phyloP scores from a whole-genome alignment of 768 basidiomycete genomes.

The Phaeotremella fagi region DNA sequence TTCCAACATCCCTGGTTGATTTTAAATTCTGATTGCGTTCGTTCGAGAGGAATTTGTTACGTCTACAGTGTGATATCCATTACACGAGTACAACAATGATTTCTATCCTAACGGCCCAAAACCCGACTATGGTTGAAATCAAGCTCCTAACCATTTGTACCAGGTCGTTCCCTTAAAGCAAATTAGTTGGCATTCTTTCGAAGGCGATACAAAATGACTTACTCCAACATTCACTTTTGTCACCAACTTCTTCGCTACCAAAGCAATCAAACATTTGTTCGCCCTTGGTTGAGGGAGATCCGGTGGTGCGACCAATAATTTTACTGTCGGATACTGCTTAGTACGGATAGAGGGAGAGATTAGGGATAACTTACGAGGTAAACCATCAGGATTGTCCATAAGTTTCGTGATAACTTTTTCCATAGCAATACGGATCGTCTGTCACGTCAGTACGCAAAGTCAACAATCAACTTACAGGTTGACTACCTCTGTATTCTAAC shows the following conservation, averaged over 20 bases:
- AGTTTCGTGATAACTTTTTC: conserved; percentile 74
- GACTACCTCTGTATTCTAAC: conserved; percentile 82
- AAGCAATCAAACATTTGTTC: conserved; percentile 86
- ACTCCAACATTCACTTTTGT: conserved; percentile 53
- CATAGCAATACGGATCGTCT: conserved; percentile 33
- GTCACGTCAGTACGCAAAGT: neutral
- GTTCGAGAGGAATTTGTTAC: too few species aligned
- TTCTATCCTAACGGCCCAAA: too few species aligned
- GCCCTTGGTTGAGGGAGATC: conserved; percentile 84
- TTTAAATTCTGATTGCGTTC: too few species aligned
- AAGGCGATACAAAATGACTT: conserved; percentile 8
- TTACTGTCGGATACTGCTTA: conserved; percentile 50
- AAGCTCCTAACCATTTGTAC: conserved; percentile 36
- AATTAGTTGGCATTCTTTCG: neutral
- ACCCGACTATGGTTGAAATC: too few species aligned
- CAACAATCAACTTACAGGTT: conserved; percentile 59
- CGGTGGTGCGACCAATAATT: conserved; percentile 69
- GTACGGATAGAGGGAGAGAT: too few species aligned
- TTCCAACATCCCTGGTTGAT: too few species aligned
- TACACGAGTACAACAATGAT: too few species aligned
- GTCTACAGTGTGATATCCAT: too few species aligned
- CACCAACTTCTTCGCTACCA: conserved; percentile 81
- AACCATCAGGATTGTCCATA: conserved; percentile 61
- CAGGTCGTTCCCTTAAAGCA: conserved; percentile 24
- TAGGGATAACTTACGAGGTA: conserved; percentile 39